Conservation (phyloP, 768 basidiomycete genomes). For the Leucosporidium yakuticum region DNA sequence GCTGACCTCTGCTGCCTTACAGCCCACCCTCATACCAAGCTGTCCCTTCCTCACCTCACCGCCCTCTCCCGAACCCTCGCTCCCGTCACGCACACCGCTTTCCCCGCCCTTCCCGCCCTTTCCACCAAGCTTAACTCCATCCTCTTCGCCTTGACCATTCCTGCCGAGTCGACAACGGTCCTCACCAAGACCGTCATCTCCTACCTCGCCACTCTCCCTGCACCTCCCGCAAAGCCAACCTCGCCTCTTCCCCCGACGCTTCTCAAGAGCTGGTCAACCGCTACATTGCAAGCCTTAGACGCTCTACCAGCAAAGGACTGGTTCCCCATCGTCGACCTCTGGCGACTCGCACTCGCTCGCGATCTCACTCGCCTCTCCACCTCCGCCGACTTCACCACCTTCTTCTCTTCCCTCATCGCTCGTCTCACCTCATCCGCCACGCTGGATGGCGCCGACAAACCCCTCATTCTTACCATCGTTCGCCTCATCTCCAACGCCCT, state of each 20-base stretch:
- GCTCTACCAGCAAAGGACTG: slow-evolving; percentile 55
- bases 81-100: slow-evolving; percentile 69
- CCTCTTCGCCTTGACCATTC: slow-evolving; percentile 43
- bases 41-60: slow-evolving; percentile 50
- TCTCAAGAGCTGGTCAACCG: slow-evolving; percentile 41
- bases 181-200: slow-evolving; percentile 54
- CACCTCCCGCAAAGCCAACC: slow-evolving; percentile 3
- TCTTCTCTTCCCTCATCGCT: background rate
- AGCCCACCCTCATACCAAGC: slow-evolving; percentile 66
- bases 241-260: slow-evolving; percentile 4
- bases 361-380: slow-evolving; percentile 4
- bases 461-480: slow-evolving; percentile 43
- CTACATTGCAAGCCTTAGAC: slow-evolving; percentile 28
- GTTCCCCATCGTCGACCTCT: slow-evolving; percentile 77
- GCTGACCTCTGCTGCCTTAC: background rate
- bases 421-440: slow-evolving; percentile 16
- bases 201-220: slow-evolving; percentile 52
- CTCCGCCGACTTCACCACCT: background rate
- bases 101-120: slow-evolving; percentile 63
- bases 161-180: slow-evolving; percentile 47
- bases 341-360: slow-evolving; percentile 68
- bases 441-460: slow-evolving; percentile 21
- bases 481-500: slow-evolving; percentile 43
- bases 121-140: slow-evolving; percentile 58
- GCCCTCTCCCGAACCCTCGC: slow-evolving; percentile 54